Conservation (phyloP, 169 alveolate species). For the Pseudocohnilembus persalinus region DNA sequence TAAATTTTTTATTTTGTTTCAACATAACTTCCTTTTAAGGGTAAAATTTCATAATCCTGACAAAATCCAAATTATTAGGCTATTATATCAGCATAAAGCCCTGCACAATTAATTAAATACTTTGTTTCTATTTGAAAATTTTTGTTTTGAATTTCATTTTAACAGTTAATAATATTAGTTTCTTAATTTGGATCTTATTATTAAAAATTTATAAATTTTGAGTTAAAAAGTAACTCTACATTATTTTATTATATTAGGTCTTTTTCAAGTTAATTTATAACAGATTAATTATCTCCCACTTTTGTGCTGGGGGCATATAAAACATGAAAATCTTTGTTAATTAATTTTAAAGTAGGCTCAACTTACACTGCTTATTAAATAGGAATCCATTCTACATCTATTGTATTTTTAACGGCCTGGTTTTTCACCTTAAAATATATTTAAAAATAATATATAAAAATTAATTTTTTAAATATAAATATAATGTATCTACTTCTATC, state of each 20-base stretch:
- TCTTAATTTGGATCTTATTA: neutral
- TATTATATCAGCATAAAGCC: constrained; percentile 49
- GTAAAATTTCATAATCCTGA: constrained; percentile 39
- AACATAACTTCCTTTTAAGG: constrained; percentile 67
- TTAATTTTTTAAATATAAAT: too few species aligned
- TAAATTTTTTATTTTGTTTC: neutral
- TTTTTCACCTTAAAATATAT: too few species aligned
- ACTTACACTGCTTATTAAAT: constrained; percentile 46
- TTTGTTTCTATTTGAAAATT: constrained; percentile 17
- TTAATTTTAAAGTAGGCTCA: constrained; percentile 46
- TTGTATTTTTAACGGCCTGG: constrained; percentile 53
- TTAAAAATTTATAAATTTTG: neutral
- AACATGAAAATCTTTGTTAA: constrained; percentile 33
- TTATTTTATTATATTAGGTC: constrained; percentile 7
- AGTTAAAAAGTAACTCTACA: neutral
- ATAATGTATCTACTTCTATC: constrained; percentile 44
- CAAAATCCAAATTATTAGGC: constrained; percentile 62
- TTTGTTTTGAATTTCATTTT: neutral
- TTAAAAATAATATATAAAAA: too few species aligned
- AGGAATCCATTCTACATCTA: constrained; percentile 49
- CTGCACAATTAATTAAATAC: constrained; percentile 64
- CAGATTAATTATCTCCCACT: constrained; percentile 49
- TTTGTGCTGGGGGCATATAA: constrained; percentile 65
- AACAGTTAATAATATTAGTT: neutral
- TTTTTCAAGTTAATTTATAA: constrained; percentile 24